Percentiles rank a stretch among this genome's conserved stretches.
Conservation (phyloP, 2,329 filamentous ascomycete species). For the Lithohypha guttulata region DNA sequence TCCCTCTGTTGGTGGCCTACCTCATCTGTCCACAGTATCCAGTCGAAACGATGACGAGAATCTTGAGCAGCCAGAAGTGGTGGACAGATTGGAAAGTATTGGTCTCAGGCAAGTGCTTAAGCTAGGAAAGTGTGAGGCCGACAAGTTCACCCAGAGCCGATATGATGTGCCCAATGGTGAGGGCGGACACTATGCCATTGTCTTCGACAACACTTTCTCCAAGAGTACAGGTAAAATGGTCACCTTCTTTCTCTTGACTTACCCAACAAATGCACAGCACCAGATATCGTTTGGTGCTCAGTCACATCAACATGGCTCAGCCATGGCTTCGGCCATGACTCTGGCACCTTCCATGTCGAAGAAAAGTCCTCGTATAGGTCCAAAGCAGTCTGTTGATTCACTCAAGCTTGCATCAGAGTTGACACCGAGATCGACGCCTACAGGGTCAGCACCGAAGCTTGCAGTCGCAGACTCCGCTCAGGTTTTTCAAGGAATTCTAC, state of each 20-base stretch:
- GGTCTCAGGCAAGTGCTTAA: slow-evolving; percentile 58
- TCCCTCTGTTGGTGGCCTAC: slow-evolving; percentile 38
- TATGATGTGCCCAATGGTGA: slow-evolving; percentile 65
- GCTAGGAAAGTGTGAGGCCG: slow-evolving; percentile 91
- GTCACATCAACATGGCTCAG: slow-evolving; percentile 43
- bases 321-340: slow-evolving; percentile 35
- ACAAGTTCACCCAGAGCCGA: slow-evolving; percentile 85
- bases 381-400: slow-evolving; percentile 41
- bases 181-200: slow-evolving; percentile 87
- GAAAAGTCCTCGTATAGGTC: slow-evolving; percentile 31
- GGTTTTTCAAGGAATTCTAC: slow-evolving; percentile 72
- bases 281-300: slow-evolving; percentile 34
- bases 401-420: slow-evolving; percentile 29
- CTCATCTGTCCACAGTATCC: slow-evolving; percentile 33
- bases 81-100: slow-evolving; percentile 52
- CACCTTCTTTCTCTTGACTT: slow-evolving; percentile 88
- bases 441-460: slow-evolving; percentile 10
- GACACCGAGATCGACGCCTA: slow-evolving; percentile 9
- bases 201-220: slow-evolving; percentile 98
- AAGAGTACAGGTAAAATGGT: slow-evolving; percentile 91
- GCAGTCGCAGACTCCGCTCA: slow-evolving; percentile 29
- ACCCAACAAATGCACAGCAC: slow-evolving; percentile 59
- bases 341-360: slow-evolving; percentile 12
- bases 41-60: slow-evolving; percentile 23
- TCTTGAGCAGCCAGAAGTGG: slow-evolving; percentile 36